Evolutionary conservation across 495 filamentous ascomycete genomes (phyloP), one percentile per base, ranked within the genome.

Genomic region (Trichoderma parareesei): DNA sequence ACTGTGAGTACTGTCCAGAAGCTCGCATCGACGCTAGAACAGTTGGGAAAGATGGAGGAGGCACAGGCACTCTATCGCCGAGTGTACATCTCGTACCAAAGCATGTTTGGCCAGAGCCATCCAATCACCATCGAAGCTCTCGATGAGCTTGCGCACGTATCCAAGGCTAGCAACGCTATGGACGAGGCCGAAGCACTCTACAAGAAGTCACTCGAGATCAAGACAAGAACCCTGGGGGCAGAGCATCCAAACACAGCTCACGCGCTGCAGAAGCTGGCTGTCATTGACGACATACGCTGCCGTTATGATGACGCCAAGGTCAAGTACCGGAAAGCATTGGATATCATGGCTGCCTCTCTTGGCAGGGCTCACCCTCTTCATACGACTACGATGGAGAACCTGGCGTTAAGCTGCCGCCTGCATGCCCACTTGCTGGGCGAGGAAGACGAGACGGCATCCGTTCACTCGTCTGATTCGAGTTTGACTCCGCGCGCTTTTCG

Each of bases 61-160:
- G 53, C 64, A 2, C 53, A 61, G 14, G 64, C 64, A 8, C 57
- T 65, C 11, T 65, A 65, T 38, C 64, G 64, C 35, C 55, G 64
- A 4, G 64, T 60, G 14, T 61, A 57, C 38, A 65, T 55, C 33
- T 60, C 64, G 7, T 65, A 55, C 42, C 38, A 61, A 35, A 61
- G 38, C 14, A 38, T 44, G 27, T 61, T 60, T 55, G 53, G 53
- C n/a, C 53, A 33, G 35, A 38, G 41, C 40, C 46, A 65, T 40
- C 64, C 64, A 2, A 35, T 60, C 14, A 65, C 64, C 10, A 18
- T 65, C 9, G 64, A 65, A 43, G 55, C 53, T 4, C 40, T 41
- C 4, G 55, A 65, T 49, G 55, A 65, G 11, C 33, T 65, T 42
- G 64, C 53, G 20, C 37, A 65, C 18, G 53, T 61, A 5, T 38